Conservation (phyloP, 176 grass and related monocot genomes). For the Sorghum bicolor region DNA sequence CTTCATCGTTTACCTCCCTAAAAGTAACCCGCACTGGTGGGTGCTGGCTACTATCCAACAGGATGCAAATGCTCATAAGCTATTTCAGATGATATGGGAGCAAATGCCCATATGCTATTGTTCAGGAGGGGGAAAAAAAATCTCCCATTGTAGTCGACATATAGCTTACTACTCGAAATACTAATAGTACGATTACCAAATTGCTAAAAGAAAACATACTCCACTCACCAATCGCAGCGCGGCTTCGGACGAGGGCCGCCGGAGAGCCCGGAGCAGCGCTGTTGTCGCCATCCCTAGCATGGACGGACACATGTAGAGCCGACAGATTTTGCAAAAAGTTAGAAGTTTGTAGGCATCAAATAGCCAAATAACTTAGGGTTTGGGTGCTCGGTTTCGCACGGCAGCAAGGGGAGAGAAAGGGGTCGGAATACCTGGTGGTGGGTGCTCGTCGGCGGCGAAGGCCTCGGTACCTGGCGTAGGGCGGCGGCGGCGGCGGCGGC, state of each 20-base stretch:
- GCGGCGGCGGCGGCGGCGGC: background rate
- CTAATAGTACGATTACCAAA: background rate
- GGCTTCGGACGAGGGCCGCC: conserved; percentile 30
- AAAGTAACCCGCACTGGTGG: background rate
- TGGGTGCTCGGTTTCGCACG: background rate
- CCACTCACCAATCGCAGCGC: conserved; percentile 47
- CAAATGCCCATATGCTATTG: background rate
- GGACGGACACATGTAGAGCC: background rate
- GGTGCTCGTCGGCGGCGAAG: background rate
- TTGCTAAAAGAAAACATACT: background rate
- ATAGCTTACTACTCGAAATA: background rate
- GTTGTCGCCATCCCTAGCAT: conserved; percentile 46
- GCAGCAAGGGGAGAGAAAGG: background rate
- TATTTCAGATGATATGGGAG: background rate
- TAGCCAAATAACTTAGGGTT: background rate
- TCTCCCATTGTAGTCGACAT: background rate
- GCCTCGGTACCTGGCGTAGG: background rate
- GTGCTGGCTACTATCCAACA: background rate
- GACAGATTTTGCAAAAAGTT: background rate
- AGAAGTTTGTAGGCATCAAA: background rate
- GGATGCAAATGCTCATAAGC: background rate
- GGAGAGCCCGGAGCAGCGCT: conserved; percentile 49
- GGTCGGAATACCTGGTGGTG: background rate
- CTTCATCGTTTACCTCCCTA: background rate
- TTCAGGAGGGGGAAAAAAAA: background rate